phyloP scores from a whole-genome alignment of 345 rosid genomes.

The Adansonia digitata region DNA sequence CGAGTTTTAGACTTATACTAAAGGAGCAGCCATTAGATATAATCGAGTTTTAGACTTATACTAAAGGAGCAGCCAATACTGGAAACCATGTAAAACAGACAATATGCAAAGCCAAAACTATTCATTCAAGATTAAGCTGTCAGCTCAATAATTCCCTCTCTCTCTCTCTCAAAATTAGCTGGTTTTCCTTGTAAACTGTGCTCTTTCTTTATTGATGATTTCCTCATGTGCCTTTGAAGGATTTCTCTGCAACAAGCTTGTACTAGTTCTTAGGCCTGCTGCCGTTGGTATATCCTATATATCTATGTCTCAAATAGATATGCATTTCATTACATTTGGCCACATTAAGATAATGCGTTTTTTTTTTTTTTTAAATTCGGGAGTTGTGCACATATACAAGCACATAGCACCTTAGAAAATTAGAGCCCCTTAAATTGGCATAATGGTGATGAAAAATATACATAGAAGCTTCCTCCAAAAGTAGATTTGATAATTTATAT shows the following conservation, averaged over 20 bases:
- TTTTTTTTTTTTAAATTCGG: neutral
- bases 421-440: neutral
- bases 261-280: neutral
- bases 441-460: neutral
- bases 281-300: neutral
- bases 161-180: slow-evolving; percentile 1
- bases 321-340: neutral
- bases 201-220: neutral
- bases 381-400: neutral
- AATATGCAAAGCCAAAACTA: neutral
- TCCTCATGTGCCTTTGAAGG: neutral
- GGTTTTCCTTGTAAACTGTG: neutral
- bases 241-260: neutral
- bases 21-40: neutral
- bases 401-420: neutral
- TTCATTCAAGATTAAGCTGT: neutral
- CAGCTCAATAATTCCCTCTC: neutral
- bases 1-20: neutral
- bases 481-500: too few species aligned
- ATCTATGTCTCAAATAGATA: neutral
- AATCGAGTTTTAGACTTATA: neutral
- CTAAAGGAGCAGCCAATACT: neutral
- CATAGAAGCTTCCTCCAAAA: neutral
- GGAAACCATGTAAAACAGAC: neutral
- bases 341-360: too few species aligned